A percentile compares a stretch with the other conserved stretches of the same genome.
phyloP scores from a whole-genome alignment of 106 monocot genomes.

The Triglochin maritima region DNA sequence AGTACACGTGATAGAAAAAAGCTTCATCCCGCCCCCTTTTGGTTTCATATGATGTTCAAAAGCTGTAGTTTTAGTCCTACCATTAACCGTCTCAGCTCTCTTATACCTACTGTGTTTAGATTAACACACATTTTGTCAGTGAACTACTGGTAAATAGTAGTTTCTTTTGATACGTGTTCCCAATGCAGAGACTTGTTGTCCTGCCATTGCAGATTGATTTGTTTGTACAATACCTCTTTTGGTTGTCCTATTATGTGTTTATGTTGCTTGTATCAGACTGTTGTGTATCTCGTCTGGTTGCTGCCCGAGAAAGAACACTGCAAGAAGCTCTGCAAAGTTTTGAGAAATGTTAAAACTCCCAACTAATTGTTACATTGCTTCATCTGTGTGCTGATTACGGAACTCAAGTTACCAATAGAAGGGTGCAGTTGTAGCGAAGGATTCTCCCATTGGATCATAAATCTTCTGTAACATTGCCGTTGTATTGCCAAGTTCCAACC shows the following conservation, averaged over 20 bases:
- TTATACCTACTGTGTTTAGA: no score
- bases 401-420: background rate
- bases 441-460: background rate
- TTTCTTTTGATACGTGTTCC: no score
- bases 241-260: conserved; percentile 54
- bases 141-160: no score
- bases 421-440: background rate
- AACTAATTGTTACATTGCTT: background rate
- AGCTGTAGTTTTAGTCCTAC: no score
- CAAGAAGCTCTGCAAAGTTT: background rate
- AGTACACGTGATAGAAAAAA: no score
- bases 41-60: no score
- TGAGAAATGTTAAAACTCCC: background rate
- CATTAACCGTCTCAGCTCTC: no score
- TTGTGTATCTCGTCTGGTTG: conserved; percentile 11
- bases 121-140: no score
- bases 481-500: no score
- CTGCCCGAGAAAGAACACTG: conserved; percentile 12
- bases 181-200: background rate
- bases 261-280: conserved; percentile 2
- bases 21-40: no score
- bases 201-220: no score
- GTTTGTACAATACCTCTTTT: background rate
- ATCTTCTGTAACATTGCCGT: no score
- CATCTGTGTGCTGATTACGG: background rate